These are phyloP conservation scores for Aspergillus taichungensis DNA, from an alignment of 495 filamentous ascomycete genomes.

Conservation along the genomic window DNA sequence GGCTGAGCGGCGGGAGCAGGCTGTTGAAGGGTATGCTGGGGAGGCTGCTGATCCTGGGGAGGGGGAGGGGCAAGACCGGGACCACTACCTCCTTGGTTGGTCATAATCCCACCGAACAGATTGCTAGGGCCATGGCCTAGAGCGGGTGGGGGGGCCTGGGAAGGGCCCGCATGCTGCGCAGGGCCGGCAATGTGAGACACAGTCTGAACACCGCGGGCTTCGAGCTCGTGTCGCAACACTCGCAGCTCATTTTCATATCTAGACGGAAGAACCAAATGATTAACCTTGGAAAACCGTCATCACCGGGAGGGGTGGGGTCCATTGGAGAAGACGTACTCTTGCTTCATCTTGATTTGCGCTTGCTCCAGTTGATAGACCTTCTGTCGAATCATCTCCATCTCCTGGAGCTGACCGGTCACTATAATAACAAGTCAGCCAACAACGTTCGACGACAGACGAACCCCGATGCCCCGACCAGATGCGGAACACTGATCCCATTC, in stretches of 20 bases:
- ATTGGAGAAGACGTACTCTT: conserved; percentile 54
- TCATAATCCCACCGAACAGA: conserved; percentile 92
- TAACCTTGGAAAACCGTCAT: background rate
- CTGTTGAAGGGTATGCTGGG: conserved; percentile 50
- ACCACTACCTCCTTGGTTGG: conserved; percentile 77
- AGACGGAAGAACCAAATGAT: conserved; percentile 2
- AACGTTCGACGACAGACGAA: conserved; percentile 1
- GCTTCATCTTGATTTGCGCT: conserved; percentile 73
- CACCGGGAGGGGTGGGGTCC: background rate
- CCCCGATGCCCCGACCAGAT: too few species aligned
- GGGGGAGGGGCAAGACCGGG: conserved; percentile 81
- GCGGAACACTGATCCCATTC: too few species aligned
- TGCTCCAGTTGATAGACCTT: conserved; percentile 89
- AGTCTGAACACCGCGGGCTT: conserved; percentile 68
- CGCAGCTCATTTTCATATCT: conserved; percentile 92
- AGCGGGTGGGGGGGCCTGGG: conserved; percentile 73
- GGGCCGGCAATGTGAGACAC: conserved; percentile 54
- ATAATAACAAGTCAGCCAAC: conserved; percentile 23
- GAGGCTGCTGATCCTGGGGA: conserved; percentile 54
- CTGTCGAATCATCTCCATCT: conserved; percentile 85
- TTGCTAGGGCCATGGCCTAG: conserved; percentile 90
- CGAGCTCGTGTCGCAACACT: conserved; percentile 79
- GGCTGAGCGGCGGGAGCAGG: conserved; percentile 51
- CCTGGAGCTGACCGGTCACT: conserved; percentile 82
- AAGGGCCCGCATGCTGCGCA: conserved; percentile 64